Evolutionary conservation across 1,284 basidiomycete genomes (phyloP).

Genomic region (Boletus smithii): DNA sequence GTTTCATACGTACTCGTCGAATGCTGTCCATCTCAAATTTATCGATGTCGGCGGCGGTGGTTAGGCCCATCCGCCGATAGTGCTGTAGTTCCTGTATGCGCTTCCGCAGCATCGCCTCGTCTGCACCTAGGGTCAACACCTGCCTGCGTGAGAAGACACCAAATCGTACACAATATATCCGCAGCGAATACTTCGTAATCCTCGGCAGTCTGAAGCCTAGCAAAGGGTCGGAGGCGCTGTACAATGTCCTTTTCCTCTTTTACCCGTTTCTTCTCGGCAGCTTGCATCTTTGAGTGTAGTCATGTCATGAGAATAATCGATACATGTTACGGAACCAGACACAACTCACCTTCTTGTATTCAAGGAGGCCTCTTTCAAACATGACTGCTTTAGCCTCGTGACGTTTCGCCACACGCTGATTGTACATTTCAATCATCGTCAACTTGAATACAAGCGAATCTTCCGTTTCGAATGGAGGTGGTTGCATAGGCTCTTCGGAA

Average conservation of each 20-base stretch:
- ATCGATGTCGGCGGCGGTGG: slow-evolving; percentile 81
- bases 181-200: slow-evolving; percentile 90
- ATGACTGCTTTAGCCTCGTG: slow-evolving; percentile 87
- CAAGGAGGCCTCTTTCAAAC: slow-evolving; percentile 88
- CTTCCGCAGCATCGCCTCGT: slow-evolving; percentile 82
- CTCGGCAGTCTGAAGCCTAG: slow-evolving; percentile 86
- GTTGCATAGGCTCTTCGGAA: slow-evolving; percentile 62
- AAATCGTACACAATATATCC: slow-evolving; percentile 78
- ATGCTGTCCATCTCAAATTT: slow-evolving; percentile 77
- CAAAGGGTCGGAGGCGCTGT: slow-evolving; percentile 88
- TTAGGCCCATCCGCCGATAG: slow-evolving; percentile 81
- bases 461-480: slow-evolving; percentile 77
- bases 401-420: slow-evolving; percentile 87
- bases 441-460: slow-evolving; percentile 92
- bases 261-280: slow-evolving; percentile 83
- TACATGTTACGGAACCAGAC: neutral
- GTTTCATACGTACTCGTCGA: slow-evolving; percentile 65
- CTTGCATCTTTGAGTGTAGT: slow-evolving; percentile 68
- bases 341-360: slow-evolving; percentile 83
- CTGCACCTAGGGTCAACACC: slow-evolving; percentile 38
- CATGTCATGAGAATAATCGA: neutral
- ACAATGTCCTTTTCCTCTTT: slow-evolving; percentile 93
- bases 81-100: slow-evolving; percentile 87
- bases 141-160: too few relatives aligned
- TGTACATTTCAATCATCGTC: slow-evolving; percentile 89